A percentile compares a stretch with the other conserved stretches of the same genome.
phyloP scores from a whole-genome alignment of 805 yeast species.

The Kodamaea hsintzibuensis region DNA sequence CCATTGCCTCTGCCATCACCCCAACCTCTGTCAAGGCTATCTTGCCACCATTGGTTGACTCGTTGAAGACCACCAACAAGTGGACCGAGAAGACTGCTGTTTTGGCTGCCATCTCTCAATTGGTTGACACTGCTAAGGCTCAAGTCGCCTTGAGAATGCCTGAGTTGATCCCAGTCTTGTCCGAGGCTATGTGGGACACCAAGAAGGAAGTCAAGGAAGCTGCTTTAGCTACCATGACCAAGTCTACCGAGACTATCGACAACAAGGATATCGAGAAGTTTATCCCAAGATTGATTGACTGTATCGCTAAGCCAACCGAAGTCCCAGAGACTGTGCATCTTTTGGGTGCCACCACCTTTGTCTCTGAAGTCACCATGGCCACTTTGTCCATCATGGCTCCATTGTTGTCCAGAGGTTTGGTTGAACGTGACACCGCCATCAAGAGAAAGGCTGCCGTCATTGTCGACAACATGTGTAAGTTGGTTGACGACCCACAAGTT shows the following conservation, averaged over 20 bases:
- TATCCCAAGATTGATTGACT: slow-evolving; percentile 94
- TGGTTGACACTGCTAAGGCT: slow-evolving; percentile 92
- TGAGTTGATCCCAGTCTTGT: slow-evolving; percentile 95
- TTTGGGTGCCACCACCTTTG: slow-evolving; percentile 99
- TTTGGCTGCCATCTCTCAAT: slow-evolving; percentile 77
- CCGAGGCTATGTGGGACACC: slow-evolving; percentile 99
- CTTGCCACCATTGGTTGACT: slow-evolving; percentile 74
- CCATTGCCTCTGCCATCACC: slow-evolving; percentile 79
- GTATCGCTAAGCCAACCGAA: slow-evolving; percentile 95
- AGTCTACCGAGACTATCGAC: slow-evolving; percentile 95
- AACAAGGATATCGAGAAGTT: slow-evolving; percentile 99
- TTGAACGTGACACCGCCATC: slow-evolving; percentile 99
- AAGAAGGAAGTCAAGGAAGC: slow-evolving; percentile 96
- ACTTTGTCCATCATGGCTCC: slow-evolving; percentile 99
- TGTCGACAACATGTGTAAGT: slow-evolving; percentile 99
- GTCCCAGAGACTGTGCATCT: slow-evolving; percentile 99
- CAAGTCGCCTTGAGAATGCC: slow-evolving; percentile 99
- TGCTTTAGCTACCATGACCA: slow-evolving; percentile 93
- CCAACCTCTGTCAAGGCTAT: slow-evolving; percentile 91
- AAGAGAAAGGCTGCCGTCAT: slow-evolving; percentile 99
- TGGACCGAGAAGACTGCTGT: slow-evolving; percentile 98
- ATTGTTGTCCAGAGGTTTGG: slow-evolving; percentile 97
- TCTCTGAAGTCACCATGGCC: slow-evolving; percentile 99
- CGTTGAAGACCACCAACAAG: slow-evolving; percentile 75
- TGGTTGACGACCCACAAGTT: slow-evolving; percentile 99